Evolutionary conservation across 352 stramenopile genomes (phyloP), one percentile per base, ranked within the genome.

Genomic region (Globisporangium spinosum): DNA sequence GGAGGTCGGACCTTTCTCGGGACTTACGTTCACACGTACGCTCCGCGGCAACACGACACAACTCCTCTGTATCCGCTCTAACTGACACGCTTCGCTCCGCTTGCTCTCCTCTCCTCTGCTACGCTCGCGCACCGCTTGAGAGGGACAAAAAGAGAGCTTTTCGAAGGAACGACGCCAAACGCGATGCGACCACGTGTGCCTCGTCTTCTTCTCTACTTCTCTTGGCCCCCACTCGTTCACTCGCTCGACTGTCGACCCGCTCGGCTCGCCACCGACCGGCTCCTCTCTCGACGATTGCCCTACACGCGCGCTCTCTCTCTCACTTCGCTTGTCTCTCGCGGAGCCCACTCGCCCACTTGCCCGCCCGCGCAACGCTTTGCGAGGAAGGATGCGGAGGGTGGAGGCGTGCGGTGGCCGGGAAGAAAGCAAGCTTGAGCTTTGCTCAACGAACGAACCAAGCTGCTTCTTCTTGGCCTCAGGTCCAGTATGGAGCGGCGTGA

Each of bases 1-100:
- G 55, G 45, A 20, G 55, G 55, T 61, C 55, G 55, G 55, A 61
- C 55, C 55, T 61, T 61, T 27, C n/a, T 25, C 20, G 20, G 49
- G 43, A 51, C 43, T 10, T 22, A 8, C 43, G 38, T 45, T 45
- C 38, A 45, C 38, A 6, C 12, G 17, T 8, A 51, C 17, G 43
- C 43, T 51, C 3, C 17, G 17, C 43, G 43, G 43, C 43, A 51
- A 23, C 17, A 51, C 43, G 43, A 51, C 43, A 22, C 43, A 32
- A 32, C 17, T 49, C 38, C 38, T 51, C 43, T 51, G 43, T 20
- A 22, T 51, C 43, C 6, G 43, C 43, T 51, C 43, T 51, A 51
- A 51, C 43, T 51, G 43, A 51, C 43, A 51, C 43, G 40, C 40
- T n/a, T 8, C 38, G 15, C 15, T 25, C 27, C 27, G 27, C 27